Evolutionary conservation across 495 filamentous ascomycete species (phyloP).

Genomic region (Penicillium bovifimosum): DNA sequence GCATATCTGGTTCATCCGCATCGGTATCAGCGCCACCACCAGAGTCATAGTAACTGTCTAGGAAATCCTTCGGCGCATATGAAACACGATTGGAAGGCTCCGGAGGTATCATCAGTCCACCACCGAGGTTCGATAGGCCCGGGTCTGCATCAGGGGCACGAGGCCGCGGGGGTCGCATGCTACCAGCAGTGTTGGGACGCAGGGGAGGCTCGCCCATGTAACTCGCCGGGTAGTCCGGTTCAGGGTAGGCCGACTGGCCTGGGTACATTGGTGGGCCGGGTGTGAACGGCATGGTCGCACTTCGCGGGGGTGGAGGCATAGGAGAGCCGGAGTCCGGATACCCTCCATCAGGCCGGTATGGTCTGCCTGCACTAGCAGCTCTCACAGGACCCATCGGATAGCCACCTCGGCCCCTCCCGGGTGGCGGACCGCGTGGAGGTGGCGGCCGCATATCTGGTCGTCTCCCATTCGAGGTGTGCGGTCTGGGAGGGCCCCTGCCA

Average conservation of each 20-base stretch:
- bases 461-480: slow-evolving; percentile 34
- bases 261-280: slow-evolving; percentile 21
- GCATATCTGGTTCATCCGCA: slow-evolving; percentile 53
- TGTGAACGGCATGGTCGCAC: slow-evolving; percentile 36
- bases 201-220: slow-evolving; percentile 16
- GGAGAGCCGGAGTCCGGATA: slow-evolving; percentile 29
- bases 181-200: slow-evolving; percentile 26
- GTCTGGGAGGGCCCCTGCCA: slow-evolving; percentile 32
- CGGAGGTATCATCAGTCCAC: slow-evolving; percentile 4
- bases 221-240: slow-evolving; percentile 19
- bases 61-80: slow-evolving; percentile 30
- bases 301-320: slow-evolving; percentile 29
- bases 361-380: slow-evolving; percentile 25
- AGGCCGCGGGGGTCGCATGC: slow-evolving; percentile 13
- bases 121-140: slow-evolving; percentile 11
- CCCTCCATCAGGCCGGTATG: slow-evolving; percentile 22
- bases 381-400: slow-evolving; percentile 22
- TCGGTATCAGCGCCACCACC: slow-evolving; percentile 6
- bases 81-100: slow-evolving; percentile 23
- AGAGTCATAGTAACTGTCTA: slow-evolving; percentile 38
- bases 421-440: slow-evolving; percentile 23
- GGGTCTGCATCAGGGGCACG: slow-evolving; percentile 11
- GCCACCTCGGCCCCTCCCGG: slow-evolving; percentile 19
- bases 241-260: slow-evolving; percentile 30
- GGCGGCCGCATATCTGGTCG: slow-evolving; percentile 28